Evolutionary conservation across 148 eudicot species (phyloP), one percentile per base, ranked within the genome.

Genomic region (Dianthus caryophyllus): DNA sequence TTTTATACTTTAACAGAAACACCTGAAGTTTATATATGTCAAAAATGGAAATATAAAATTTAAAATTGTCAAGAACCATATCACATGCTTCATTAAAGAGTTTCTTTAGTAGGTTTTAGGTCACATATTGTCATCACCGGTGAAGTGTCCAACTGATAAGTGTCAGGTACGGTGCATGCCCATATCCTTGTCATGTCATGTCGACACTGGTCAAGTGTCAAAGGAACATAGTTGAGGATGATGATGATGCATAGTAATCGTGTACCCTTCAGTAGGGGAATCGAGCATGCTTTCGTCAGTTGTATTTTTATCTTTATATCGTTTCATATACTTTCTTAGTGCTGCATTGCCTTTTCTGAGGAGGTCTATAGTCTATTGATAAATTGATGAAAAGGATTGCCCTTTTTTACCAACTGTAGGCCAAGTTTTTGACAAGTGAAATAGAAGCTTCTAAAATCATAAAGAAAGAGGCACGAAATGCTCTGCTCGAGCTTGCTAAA

Each of bases 401-500:
- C 14, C n/a, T 63, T 33, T 17, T 56, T 36, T 16, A 46, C 50
- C 55, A 21, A 39, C 54, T 75, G 74, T 88, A 91, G 96, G 87
- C 92, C 39, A 86, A 82, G 70, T 74, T 86, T 64, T 65, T 88
- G 64, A 84, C 79, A 12, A 33, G 71, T 24, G 88, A 80, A 26
- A 73, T 53, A 22, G 88, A 81, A 51, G 90, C 75, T 67, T 84
- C 84, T 44, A 86, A 80, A 73, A 70, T 80, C 48, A 66, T 86
- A 17, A 80, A 77, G 64, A 83, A 87, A 73, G 87, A 83, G 72
- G 97, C 96, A 52, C 82, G 76, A 77, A 81, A 70, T 69, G 82
- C 81, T 57, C 74, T 91, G 38, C 69, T 91, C 69, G 90, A 86
- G 77, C 82, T 86, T 70, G 79, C 85, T 52, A 85, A 84, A 73